These are phyloP conservation scores for Lindgomyces ingoldianus DNA, from an alignment of 495 filamentous ascomycete species.

Conservation along the genomic window DNA sequence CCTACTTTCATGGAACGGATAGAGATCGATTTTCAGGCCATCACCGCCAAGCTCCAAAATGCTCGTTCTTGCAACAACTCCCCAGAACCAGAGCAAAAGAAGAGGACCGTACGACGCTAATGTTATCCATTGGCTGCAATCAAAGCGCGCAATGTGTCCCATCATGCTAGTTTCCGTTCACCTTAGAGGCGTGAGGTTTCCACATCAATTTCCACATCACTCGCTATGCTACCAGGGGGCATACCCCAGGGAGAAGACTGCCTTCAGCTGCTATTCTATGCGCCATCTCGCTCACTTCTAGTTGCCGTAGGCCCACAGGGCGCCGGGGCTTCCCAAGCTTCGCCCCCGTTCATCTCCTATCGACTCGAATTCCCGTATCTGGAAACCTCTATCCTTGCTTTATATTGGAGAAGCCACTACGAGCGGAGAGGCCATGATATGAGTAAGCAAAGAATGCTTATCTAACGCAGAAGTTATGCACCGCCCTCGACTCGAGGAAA, in stretches of 20 bases:
- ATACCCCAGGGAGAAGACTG: no score
- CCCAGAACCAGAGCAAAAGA: no score
- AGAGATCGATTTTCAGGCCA: no score
- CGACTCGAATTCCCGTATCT: background rate
- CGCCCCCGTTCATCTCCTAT: background rate
- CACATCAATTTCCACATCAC: background rate
- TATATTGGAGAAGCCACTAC: background rate
- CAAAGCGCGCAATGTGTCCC: background rate
- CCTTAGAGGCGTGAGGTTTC: background rate
- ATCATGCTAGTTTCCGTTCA: background rate
- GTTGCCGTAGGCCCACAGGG: background rate
- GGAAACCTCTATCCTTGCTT: background rate
- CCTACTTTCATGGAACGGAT: no score
- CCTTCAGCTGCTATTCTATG: no score
- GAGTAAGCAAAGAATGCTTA: background rate
- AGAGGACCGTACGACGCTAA: background rate
- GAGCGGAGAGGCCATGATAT: background rate
- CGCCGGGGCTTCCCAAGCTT: background rate
- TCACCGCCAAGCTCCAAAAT: no score
- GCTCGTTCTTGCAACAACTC: no score
- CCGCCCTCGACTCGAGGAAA: background rate
- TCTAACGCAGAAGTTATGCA: slow-evolving; percentile 6
- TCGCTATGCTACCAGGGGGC: no score
- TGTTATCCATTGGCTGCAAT: background rate
- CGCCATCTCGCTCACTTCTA: background rate